Percentiles rank a stretch among this genome's conserved stretches.
Evolutionary conservation across 192 early-diverging fungal species (phyloP).

Genomic region (Umbelopsis isabellina): DNA sequence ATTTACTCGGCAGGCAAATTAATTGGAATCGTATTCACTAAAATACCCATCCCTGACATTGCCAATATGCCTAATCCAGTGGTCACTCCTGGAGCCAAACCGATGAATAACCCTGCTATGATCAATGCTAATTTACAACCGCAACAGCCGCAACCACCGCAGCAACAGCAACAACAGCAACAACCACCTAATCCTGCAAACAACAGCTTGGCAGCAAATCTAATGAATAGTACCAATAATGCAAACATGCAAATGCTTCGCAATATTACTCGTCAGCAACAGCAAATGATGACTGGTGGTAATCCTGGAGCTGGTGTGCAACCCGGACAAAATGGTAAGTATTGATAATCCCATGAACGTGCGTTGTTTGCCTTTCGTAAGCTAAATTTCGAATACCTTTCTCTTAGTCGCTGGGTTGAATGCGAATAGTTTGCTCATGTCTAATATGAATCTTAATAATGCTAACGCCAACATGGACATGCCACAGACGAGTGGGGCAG

Average conservation of each 20-base stretch:
- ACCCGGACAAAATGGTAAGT: conserved; percentile 30
- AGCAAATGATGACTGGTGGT: conserved; percentile 30
- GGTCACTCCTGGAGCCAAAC: neutral
- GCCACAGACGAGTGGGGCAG: conserved; percentile 4
- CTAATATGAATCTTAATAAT: conserved; percentile 37
- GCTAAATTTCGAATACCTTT: neutral
- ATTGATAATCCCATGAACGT: neutral
- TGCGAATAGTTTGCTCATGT: conserved; percentile 39
- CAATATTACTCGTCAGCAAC: conserved; percentile 24
- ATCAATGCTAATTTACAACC: conserved; percentile 1
- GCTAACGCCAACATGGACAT: conserved; percentile 14
- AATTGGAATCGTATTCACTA: conserved; percentile 40
- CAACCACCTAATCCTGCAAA: conserved; percentile 7
- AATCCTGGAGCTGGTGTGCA: conserved; percentile 1
- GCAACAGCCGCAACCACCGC: neutral
- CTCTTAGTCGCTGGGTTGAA: conserved; percentile 28
- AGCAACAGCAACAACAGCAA: conserved; percentile 27
- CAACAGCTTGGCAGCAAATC: conserved; percentile 3
- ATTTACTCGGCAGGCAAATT: conserved; percentile 38
- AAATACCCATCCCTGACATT: conserved; percentile 36
- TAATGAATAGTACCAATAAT: conserved; percentile 27
- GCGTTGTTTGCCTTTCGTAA: too few species aligned
- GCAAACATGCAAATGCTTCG: conserved; percentile 27
- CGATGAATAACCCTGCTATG: conserved; percentile 4
- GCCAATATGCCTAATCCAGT: conserved; percentile 8